phyloP scores from a whole-genome alignment of 192 early-diverging fungal genomes.

The Mortierella claussenii region DNA sequence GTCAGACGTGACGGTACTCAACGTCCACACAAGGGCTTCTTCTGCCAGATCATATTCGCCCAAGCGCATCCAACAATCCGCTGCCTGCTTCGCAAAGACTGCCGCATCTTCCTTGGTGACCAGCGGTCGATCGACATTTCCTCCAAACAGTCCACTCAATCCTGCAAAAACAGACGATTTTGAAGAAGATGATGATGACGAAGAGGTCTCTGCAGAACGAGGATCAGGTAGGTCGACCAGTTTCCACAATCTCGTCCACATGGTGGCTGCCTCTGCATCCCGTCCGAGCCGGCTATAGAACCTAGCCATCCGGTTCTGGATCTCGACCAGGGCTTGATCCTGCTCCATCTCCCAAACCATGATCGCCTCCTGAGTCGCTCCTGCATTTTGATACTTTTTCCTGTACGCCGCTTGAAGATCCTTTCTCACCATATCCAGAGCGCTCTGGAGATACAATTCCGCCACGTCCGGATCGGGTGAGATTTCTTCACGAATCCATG shows the following conservation, averaged over 20 bases:
- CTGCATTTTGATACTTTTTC: background rate
- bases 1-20: conserved; percentile 24
- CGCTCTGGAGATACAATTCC: conserved; percentile 54
- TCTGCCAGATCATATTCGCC: conserved; percentile 40
- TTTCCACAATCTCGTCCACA: conserved; percentile 47
- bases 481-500: conserved; percentile 65
- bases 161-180: background rate
- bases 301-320: conserved; percentile 43
- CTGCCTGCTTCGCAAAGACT: conserved; percentile 24
- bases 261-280: conserved; percentile 39
- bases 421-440: conserved; percentile 30
- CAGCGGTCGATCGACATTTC: conserved; percentile 7
- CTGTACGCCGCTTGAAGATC: conserved; percentile 37
- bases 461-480: conserved; percentile 56
- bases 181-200: background rate
- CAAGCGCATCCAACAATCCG: conserved; percentile 48
- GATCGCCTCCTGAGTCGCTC: conserved; percentile 19
- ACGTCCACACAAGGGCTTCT: conserved; percentile 54
- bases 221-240: conserved; percentile 13
- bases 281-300: conserved; percentile 52
- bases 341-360: conserved; percentile 39
- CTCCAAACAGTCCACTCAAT: conserved; percentile 1
- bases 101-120: conserved; percentile 30
- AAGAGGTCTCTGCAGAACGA: background rate
- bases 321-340: conserved; percentile 48